A percentile compares a stretch with the other conserved stretches of the same genome.
phyloP scores from a whole-genome alignment of 192 early-diverging fungal species.

The Gonapodya prolifera region DNA sequence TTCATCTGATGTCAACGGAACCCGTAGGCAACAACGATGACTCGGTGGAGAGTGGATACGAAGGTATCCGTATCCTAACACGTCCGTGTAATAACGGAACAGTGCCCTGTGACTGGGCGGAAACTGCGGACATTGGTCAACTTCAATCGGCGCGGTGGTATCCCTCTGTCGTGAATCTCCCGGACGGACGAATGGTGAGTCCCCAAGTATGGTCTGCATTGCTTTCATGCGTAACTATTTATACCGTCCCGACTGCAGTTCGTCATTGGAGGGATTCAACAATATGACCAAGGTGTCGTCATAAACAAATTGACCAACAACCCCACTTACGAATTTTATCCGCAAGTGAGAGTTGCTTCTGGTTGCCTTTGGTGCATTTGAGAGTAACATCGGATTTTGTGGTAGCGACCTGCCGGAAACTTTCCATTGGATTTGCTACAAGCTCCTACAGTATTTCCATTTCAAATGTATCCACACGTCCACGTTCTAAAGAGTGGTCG shows the following conservation, averaged over 20 bases:
- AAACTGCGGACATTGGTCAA: not conserved
- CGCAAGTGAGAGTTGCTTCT: too few relatives aligned
- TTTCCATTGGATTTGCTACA: not conserved
- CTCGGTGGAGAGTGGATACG: not conserved
- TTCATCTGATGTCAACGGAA: too few relatives aligned
- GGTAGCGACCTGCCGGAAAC: not conserved
- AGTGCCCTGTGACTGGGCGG: not conserved
- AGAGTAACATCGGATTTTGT: too few relatives aligned
- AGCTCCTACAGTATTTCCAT: not conserved
- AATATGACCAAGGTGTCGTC: not conserved
- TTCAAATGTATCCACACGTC: not conserved
- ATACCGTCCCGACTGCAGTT: too few relatives aligned
- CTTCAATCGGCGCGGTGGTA: not conserved
- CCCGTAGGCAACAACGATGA: not conserved
- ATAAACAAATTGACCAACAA: not conserved
- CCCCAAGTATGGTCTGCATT: too few relatives aligned
- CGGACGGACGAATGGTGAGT: not conserved
- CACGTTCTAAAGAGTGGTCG: not conserved
- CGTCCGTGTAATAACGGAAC: not conserved
- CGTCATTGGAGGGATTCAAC: not conserved
- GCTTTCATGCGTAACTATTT: too few relatives aligned
- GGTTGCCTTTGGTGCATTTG: too few relatives aligned
- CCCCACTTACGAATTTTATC: not conserved
- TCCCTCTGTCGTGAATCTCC: not conserved
- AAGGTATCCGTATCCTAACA: not conserved